Percentiles rank a stretch among this genome's conserved stretches.
These are phyloP conservation scores for Hirschfeldia incana DNA, from an alignment of 345 rosid genomes.

Conservation along the genomic window DNA sequence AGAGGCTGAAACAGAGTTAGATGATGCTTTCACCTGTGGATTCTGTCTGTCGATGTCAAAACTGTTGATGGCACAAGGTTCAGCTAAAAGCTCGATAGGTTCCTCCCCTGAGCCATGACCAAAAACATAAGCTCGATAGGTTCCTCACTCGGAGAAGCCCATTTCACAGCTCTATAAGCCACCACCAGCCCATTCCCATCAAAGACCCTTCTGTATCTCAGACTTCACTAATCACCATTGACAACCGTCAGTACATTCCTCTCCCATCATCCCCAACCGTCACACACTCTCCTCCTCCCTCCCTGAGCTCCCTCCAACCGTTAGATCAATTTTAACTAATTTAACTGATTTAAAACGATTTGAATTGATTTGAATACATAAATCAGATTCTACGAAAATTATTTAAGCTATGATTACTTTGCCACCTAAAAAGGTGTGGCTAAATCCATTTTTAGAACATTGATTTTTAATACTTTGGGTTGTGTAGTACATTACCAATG, in stretches of 20 bases:
- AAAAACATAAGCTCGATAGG: conserved; percentile 50
- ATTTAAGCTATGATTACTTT: not conserved
- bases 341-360: no score
- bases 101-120: no score
- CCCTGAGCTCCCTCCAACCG: no score
- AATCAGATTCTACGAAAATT: not conserved
- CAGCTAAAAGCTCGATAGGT: conserved; percentile 37
- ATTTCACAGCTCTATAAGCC: conserved; percentile 70
- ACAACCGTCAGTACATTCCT: no score
- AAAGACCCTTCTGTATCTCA: no score
- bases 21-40: conserved; percentile 54
- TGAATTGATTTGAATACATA: not conserved
- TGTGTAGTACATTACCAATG: conserved; percentile 20
- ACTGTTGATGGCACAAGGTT: conserved; percentile 90
- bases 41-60: conserved; percentile 80
- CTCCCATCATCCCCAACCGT: no score
- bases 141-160: conserved; percentile 92
- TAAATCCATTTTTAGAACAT: not conserved
- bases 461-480: not conserved
- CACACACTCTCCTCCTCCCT: no score
- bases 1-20: not conserved
- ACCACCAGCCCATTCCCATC: conserved; percentile 79
- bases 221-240: no score
- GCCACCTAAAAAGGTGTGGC: not conserved
- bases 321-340: no score